Conservation (phyloP, 2,329 filamentous ascomycete species). For the Blastomyces parvus region DNA sequence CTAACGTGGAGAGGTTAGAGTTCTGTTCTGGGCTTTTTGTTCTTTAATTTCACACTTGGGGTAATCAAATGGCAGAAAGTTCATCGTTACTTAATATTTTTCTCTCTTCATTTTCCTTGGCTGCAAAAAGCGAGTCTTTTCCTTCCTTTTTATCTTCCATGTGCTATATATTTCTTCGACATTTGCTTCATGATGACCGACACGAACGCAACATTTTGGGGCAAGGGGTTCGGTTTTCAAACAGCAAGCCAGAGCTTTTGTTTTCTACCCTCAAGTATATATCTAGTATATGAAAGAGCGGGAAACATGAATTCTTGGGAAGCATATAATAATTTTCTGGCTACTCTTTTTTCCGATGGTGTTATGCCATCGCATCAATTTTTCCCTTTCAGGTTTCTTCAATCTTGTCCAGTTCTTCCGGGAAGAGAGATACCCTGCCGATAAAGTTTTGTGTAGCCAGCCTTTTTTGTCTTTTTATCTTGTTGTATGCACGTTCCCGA, state of each 20-base stretch:
- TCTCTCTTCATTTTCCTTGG: background rate
- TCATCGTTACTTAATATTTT: constrained; percentile 1
- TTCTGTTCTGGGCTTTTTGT: constrained; percentile 6
- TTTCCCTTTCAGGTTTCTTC: background rate
- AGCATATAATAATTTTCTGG: background rate
- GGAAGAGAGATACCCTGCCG: no score
- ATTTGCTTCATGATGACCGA: constrained; percentile 2
- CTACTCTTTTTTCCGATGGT: no score
- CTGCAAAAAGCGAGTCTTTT: background rate
- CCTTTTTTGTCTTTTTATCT: background rate
- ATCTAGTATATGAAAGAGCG: background rate
- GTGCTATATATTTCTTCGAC: background rate
- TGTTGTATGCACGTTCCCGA: background rate
- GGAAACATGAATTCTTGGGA: constrained; percentile 2
- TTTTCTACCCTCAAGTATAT: background rate
- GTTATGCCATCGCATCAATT: background rate
- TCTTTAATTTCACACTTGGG: constrained; percentile 1
- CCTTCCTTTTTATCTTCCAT: background rate
- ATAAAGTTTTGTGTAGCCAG: background rate
- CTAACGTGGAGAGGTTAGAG: background rate
- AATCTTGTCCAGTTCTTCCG: background rate
- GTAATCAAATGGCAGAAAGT: constrained; percentile 9
- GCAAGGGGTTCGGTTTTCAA: background rate
- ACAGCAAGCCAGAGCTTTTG: background rate
- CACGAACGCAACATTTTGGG: constrained; percentile 3